Conservation (phyloP, 2,329 filamentous ascomycete species). For the Colletotrichum caudatum region DNA sequence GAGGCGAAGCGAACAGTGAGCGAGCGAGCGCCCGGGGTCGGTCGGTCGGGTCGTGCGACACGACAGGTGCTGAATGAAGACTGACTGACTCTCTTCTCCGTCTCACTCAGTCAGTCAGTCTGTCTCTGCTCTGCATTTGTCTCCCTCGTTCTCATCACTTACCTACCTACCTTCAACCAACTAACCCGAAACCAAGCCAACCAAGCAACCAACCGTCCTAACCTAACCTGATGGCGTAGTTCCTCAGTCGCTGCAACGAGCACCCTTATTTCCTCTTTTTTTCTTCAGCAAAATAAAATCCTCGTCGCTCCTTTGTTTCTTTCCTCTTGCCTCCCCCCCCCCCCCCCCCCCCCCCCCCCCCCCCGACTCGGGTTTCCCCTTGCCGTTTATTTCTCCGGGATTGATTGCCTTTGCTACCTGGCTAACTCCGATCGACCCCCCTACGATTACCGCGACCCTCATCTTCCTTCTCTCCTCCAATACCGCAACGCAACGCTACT, state of each 20-base stretch:
- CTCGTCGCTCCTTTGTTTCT: slow-evolving; percentile 29
- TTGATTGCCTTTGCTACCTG: no score
- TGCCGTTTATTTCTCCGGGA: not conserved
- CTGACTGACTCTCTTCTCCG: not conserved
- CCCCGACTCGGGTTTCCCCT: slow-evolving; percentile 20
- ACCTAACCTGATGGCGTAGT: slow-evolving; percentile 12
- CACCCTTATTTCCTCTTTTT: slow-evolving; percentile 22
- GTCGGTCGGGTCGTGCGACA: not conserved
- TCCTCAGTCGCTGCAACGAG: slow-evolving; percentile 17
- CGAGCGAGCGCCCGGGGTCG: slow-evolving; percentile 1
- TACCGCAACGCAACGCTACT: slow-evolving; percentile 15
- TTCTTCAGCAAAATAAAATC: slow-evolving; percentile 32
- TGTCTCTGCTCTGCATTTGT: not conserved
- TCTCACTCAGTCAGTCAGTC: not conserved
- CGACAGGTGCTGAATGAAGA: slow-evolving; percentile 4
- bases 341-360: not conserved
- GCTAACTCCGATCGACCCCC: not conserved
- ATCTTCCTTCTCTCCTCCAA: slow-evolving; percentile 5
- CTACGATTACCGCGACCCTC: not conserved
- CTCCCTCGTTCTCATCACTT: not conserved
- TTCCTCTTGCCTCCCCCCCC: not conserved
- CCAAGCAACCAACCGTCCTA: not conserved
- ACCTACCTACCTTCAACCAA: not conserved
- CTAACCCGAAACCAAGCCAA: slow-evolving; percentile 17
- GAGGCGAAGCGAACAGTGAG: slow-evolving; percentile 16